These are phyloP conservation scores for Thuidium tamariscinum DNA, from an alignment of 225 moss, liverwort and hornwort genomes.

Conservation along the genomic window DNA sequence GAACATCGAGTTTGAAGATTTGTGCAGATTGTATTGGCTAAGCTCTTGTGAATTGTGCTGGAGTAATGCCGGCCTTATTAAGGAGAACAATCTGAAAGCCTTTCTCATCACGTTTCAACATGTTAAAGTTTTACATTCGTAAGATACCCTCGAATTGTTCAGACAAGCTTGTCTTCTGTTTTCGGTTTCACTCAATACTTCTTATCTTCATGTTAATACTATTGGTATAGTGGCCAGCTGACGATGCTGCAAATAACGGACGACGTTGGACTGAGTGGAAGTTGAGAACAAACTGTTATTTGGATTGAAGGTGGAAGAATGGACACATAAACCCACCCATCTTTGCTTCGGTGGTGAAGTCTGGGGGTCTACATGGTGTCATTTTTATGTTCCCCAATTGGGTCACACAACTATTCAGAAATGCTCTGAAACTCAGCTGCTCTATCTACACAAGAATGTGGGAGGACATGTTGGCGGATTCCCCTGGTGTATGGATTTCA, in stretches of 20 bases:
- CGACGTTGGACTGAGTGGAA: neutral
- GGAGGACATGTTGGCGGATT: neutral
- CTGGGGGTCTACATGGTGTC: conserved; percentile 23
- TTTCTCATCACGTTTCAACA: neutral
- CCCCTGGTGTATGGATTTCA: neutral
- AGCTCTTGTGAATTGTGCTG: neutral
- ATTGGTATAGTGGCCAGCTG: neutral
- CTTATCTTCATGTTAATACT: neutral
- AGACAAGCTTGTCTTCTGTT: neutral
- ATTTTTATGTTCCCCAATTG: conserved; percentile 32
- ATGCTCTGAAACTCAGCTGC: conserved; percentile 36
- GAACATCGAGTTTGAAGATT: neutral
- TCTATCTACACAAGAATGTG: conserved; percentile 45
- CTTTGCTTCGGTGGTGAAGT: conserved; percentile 15
- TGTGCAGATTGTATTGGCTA: conserved; percentile 5
- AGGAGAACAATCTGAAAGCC: neutral
- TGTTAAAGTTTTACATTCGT: neutral
- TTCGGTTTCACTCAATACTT: neutral
- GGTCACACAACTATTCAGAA: conserved; percentile 35
- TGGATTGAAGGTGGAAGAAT: conserved; percentile 36
- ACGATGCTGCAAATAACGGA: neutral
- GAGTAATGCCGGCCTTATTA: neutral
- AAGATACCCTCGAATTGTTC: neutral
- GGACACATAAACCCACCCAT: conserved; percentile 28
- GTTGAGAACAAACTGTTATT: neutral